Evolutionary conservation across 2,329 filamentous ascomycete species (phyloP).

Genomic region (Fonsecaea pedrosoi): DNA sequence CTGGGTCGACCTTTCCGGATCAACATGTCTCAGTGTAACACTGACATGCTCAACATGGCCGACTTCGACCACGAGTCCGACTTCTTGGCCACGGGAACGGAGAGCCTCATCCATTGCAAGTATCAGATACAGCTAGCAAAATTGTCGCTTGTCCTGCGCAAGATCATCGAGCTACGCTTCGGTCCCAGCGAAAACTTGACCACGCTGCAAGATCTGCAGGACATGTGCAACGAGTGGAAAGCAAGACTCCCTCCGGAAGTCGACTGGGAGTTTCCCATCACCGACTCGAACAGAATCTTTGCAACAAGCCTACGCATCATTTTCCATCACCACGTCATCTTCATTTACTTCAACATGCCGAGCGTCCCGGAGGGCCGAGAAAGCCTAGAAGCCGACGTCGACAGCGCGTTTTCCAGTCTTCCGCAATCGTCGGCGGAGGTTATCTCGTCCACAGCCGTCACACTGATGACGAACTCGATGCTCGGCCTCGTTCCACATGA

Average conservation of each 20-base stretch:
- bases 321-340: conserved; percentile 28
- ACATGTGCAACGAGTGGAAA: no score
- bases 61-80: conserved; percentile 19
- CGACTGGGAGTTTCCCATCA: no score
- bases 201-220: no score
- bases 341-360: conserved; percentile 15
- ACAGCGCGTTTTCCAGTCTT: conserved; percentile 13
- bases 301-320: not conserved
- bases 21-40: conserved; percentile 27
- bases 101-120: no score
- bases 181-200: no score
- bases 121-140: no score
- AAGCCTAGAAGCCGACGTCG: not conserved
- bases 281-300: not conserved
- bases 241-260: no score
- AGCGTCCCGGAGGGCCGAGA: not conserved
- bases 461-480: conserved; percentile 27
- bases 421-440: conserved; percentile 29
- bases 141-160: no score
- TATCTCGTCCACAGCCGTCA: conserved; percentile 24
- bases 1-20: conserved; percentile 29
- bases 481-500: conserved; percentile 26
- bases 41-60: conserved; percentile 19
- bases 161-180: no score
- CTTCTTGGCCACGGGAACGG: no score